phyloP scores from a whole-genome alignment of 1,284 basidiomycete genomes.

The Ganoderma meredithae region DNA sequence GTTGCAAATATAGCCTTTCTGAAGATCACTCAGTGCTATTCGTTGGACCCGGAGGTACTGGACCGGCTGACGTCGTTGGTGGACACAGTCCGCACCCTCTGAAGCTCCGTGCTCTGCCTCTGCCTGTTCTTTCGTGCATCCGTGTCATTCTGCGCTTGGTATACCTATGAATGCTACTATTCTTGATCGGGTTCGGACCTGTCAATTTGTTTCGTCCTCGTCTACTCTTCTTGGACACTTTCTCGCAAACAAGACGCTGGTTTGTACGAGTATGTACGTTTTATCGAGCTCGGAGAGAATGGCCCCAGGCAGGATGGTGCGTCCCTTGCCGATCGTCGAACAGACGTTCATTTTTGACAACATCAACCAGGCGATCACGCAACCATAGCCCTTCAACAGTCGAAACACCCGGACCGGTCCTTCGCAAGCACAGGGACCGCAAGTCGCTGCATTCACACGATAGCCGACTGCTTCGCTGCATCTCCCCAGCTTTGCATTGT shows the following conservation, averaged over 20 bases:
- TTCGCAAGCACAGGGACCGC: background rate
- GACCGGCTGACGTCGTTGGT: conserved; percentile 37
- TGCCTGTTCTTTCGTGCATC: background rate
- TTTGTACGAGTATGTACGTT: background rate
- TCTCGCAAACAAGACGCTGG: conserved; percentile 1
- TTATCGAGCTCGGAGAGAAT: background rate
- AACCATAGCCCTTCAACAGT: background rate
- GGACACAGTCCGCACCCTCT: conserved; percentile 33
- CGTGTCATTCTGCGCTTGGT: background rate
- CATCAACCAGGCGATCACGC: background rate
- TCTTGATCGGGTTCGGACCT: background rate
- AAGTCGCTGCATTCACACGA: conserved; percentile 1
- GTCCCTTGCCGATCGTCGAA: background rate
- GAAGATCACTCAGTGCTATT: conserved; percentile 40
- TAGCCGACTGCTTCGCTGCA: conserved; percentile 1
- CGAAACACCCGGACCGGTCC: background rate
- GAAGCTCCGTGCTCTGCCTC: conserved; percentile 4
- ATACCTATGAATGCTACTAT: background rate
- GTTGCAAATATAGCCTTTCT: conserved; percentile 36
- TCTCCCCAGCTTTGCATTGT: background rate
- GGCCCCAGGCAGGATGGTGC: background rate
- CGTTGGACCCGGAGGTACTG: conserved; percentile 37
- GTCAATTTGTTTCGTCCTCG: background rate
- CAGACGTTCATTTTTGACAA: background rate
- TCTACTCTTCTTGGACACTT: conserved; percentile 1